phyloP scores from a whole-genome alignment of 1,139 yeast genomes.

The Lodderomyces orthopsilosis region DNA sequence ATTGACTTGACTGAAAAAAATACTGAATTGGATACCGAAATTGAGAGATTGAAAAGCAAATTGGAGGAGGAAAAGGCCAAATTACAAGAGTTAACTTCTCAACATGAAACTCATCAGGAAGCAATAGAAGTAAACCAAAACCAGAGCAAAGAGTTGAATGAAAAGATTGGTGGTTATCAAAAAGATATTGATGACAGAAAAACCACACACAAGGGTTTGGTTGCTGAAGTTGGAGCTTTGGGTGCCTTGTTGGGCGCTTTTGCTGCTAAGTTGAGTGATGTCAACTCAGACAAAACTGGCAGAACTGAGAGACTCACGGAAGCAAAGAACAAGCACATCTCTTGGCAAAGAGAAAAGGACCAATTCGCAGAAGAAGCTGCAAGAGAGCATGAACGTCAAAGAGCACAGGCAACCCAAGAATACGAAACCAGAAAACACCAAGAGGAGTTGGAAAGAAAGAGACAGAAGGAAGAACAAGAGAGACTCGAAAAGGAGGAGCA shows the following conservation, averaged over 20 bases:
- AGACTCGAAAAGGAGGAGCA: slow-evolving; percentile 26
- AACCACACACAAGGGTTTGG: slow-evolving; percentile 34
- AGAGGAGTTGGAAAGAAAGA: slow-evolving; percentile 45
- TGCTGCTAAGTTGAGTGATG: slow-evolving; percentile 39
- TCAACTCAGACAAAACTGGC: slow-evolving; percentile 39
- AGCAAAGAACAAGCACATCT: slow-evolving; percentile 39
- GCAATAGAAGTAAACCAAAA: slow-evolving; percentile 33
- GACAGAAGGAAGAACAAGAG: slow-evolving; percentile 35
- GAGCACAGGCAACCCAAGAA: slow-evolving; percentile 47
- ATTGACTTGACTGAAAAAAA: slow-evolving; percentile 39
- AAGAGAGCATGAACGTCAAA: slow-evolving; percentile 43
- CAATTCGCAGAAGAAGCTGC: slow-evolving; percentile 38
- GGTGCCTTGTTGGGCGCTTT: slow-evolving; percentile 45
- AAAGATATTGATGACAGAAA: slow-evolving; percentile 37
- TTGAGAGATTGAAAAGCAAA: slow-evolving; percentile 43
- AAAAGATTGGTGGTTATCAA: slow-evolving; percentile 32
- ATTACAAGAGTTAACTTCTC: slow-evolving; percentile 40
- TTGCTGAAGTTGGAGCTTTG: slow-evolving; percentile 46
- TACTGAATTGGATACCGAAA: slow-evolving; percentile 39
- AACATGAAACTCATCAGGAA: slow-evolving; percentile 41
- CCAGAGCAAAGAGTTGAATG: slow-evolving; percentile 42
- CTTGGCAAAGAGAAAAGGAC: slow-evolving; percentile 48
- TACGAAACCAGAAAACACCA: slow-evolving; percentile 46
- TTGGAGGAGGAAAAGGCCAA: slow-evolving; percentile 39
- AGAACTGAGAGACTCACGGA: slow-evolving; percentile 36